Percentiles rank a stretch among this genome's conserved stretches.
Conservation (phyloP, 2,329 filamentous ascomycete genomes). For the Trichoderma pleuroti region DNA sequence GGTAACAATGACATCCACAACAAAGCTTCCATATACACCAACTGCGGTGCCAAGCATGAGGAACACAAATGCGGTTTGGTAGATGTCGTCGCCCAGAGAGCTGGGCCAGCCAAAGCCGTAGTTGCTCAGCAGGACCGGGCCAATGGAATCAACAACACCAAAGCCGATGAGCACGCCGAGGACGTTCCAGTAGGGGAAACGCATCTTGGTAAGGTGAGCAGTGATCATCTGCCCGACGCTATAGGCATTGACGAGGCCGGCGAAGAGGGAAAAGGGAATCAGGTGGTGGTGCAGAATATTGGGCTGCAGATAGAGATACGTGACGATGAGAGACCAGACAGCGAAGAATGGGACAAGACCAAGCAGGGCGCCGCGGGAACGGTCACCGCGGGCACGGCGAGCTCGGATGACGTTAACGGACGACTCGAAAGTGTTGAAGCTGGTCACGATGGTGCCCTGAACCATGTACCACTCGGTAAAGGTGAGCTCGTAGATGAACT, state of each 20-base stretch:
- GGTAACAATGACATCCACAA: conserved; percentile 93
- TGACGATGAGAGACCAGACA: conserved; percentile 71
- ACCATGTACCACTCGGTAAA: conserved; percentile 93
- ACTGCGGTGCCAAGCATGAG: conserved; percentile 77
- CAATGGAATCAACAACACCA: conserved; percentile 76
- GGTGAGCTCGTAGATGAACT: conserved; percentile 69
- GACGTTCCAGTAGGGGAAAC: conserved; percentile 89
- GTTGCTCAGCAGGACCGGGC: conserved; percentile 60
- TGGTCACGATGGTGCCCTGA: conserved; percentile 75
- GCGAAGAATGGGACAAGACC: conserved; percentile 78
- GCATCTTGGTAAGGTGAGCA: conserved; percentile 81
- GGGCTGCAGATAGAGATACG: conserved; percentile 83
- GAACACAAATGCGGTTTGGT: conserved; percentile 90
- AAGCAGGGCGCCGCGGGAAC: conserved; percentile 69
- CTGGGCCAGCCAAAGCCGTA: conserved; percentile 71
- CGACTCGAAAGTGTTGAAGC: conserved; percentile 79
- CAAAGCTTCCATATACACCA: conserved; percentile 95
- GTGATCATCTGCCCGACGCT: conserved; percentile 94
- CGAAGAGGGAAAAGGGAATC: conserved; percentile 85
- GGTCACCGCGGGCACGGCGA: conserved; percentile 69
- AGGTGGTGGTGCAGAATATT: conserved; percentile 77
- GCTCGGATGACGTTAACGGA: conserved; percentile 80
- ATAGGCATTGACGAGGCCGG: conserved; percentile 89
- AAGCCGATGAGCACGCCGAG: conserved; percentile 72
- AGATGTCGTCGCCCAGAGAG: conserved; percentile 69